A percentile compares a stretch with the other conserved stretches of the same genome.
phyloP scores from a whole-genome alignment of 257 asterid species.

The Ophiorrhiza pumila region DNA sequence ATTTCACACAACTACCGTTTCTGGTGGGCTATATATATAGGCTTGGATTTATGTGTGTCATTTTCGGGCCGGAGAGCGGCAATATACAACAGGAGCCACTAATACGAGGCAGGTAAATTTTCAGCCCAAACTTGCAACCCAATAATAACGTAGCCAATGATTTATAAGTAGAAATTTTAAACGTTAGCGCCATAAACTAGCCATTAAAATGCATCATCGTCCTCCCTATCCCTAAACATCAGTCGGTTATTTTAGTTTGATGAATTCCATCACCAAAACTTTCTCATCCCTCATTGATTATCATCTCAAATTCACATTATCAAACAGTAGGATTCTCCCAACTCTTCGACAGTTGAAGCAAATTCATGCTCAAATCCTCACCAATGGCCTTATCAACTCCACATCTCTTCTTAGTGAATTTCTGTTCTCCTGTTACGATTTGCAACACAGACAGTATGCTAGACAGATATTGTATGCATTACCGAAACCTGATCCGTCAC shows the following conservation, averaged over 20 bases:
- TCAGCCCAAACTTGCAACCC: no score
- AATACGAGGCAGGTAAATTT: no score
- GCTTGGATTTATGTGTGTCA: no score
- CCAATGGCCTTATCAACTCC: conserved; percentile 22
- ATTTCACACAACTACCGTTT: no score
- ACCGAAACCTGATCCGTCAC: conserved; percentile 14
- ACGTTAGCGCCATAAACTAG: conserved; percentile 18
- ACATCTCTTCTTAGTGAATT: conserved; percentile 15
- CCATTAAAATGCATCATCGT: no score
- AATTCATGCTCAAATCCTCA: conserved; percentile 31
- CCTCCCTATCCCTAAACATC: no score
- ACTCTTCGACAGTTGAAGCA: conserved; percentile 18
- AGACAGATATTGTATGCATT: conserved; percentile 9
- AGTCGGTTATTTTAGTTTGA: background rate
- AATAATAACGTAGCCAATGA: no score
- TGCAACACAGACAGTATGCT: conserved; percentile 16
- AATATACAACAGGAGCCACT: no score
- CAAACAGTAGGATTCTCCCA: background rate
- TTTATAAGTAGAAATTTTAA: background rate
- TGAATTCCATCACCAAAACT: conserved; percentile 20
- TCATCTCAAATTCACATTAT: conserved; percentile 4
- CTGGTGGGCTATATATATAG: no score
- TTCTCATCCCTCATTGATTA: conserved; percentile 10
- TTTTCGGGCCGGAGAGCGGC: no score
- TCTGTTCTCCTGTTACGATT: conserved; percentile 19